These are phyloP conservation scores for Xylaria flabelliformis DNA, from an alignment of 495 filamentous ascomycete species.

Conservation along the genomic window DNA sequence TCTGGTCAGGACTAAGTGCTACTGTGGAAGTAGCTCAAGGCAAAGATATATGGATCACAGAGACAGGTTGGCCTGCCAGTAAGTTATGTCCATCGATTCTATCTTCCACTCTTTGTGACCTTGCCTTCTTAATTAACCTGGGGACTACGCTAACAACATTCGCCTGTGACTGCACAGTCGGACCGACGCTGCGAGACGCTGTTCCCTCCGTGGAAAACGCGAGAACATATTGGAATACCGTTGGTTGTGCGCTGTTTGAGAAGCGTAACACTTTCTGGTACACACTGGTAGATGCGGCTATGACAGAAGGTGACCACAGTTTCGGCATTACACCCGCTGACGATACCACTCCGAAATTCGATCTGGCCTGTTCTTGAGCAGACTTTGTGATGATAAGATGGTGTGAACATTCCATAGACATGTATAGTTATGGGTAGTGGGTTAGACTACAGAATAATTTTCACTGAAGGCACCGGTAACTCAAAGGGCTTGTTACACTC, in stretches of 20 bases:
- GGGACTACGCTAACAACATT: constrained; percentile 8
- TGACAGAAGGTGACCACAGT: constrained; percentile 36
- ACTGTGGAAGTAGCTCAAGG: constrained; percentile 62
- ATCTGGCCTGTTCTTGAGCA: constrained; percentile 50
- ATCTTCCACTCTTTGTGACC: background rate
- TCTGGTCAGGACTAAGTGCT: constrained; percentile 60
- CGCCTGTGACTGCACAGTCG: constrained; percentile 35
- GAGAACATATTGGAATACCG: constrained; percentile 71
- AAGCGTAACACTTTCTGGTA: constrained; percentile 72
- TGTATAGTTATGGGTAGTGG: background rate
- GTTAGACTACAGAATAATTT: background rate
- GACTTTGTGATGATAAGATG: background rate
- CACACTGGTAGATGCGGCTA: constrained; percentile 66
- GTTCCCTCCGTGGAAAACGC: constrained; percentile 68
- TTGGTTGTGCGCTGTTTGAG: constrained; percentile 70
- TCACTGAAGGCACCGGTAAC: background rate
- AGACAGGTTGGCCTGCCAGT: constrained; percentile 79
- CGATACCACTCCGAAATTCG: constrained; percentile 56
- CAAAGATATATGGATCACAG: constrained; percentile 79
- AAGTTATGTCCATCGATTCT: constrained; percentile 45
- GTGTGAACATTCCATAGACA: background rate
- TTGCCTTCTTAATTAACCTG: background rate
- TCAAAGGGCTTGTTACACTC: background rate
- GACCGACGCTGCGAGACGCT: constrained; percentile 60
- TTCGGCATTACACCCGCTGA: constrained; percentile 45